Percentiles rank a stretch among this genome's conserved stretches.
Evolutionary conservation across 371 early-diverging fungal species (phyloP).

Genomic region (Cokeromyces recurvatus): DNA sequence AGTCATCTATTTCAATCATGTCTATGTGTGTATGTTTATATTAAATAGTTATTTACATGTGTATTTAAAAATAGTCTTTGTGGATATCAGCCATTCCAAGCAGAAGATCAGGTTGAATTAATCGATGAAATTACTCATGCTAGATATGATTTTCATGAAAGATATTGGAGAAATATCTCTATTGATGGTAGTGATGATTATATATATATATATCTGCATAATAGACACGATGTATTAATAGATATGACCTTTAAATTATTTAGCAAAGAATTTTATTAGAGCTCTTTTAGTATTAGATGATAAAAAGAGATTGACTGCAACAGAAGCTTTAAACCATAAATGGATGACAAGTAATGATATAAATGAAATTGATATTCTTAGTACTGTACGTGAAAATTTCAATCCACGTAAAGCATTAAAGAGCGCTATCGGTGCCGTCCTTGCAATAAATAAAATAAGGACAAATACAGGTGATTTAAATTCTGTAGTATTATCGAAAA

Average conservation of each 20-base stretch:
- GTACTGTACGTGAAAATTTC: slow-evolving; percentile 66
- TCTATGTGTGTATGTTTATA: no score
- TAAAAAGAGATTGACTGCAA: slow-evolving; percentile 69
- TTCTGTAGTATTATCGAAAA: no score
- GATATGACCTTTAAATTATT: no score
- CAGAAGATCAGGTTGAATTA: slow-evolving; percentile 58
- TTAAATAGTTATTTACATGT: no score
- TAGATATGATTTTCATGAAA: slow-evolving; percentile 70
- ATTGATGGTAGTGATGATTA: slow-evolving; percentile 39
- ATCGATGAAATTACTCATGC: slow-evolving; percentile 61
- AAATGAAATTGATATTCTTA: slow-evolving; percentile 65
- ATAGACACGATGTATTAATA: no score
- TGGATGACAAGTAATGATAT: slow-evolving; percentile 71
- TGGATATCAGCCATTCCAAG: slow-evolving; percentile 78
- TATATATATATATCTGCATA: background rate
- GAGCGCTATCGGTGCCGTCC: slow-evolving; percentile 36
- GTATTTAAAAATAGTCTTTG: slow-evolving; percentile 29
- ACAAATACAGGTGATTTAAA: no score
- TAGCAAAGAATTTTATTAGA: slow-evolving; percentile 91
- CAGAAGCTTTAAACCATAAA: slow-evolving; percentile 76
- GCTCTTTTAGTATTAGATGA: slow-evolving; percentile 73
- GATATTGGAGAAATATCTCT: slow-evolving; percentile 78
- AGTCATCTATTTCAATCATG: no score
- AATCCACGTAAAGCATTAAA: slow-evolving; percentile 44
- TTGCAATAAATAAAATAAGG: slow-evolving; percentile 33